phyloP scores from a whole-genome alignment of 73 alveolate genomes.

The Breviolum minutum region DNA sequence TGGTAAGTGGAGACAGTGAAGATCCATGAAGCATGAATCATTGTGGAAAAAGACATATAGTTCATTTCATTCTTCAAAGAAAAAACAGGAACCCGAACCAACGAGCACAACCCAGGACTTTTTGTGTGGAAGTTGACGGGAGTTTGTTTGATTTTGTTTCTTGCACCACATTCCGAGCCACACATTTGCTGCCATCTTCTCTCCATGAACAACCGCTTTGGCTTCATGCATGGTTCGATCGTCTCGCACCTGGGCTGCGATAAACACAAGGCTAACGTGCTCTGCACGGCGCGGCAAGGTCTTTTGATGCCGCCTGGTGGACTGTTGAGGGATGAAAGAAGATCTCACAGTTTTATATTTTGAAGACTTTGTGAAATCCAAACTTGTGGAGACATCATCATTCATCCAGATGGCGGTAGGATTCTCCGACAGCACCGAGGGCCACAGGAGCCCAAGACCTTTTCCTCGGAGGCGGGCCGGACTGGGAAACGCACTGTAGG shows the following conservation, averaged over 20 bases:
- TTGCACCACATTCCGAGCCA: neutral
- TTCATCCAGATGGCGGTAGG: neutral
- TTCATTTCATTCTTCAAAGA: neutral
- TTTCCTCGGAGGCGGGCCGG: constrained; percentile 2
- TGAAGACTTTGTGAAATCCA: neutral
- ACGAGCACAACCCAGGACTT: neutral
- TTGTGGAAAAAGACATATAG: neutral
- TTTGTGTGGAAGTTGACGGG: too few relatives aligned
- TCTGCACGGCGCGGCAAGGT: too few relatives aligned
- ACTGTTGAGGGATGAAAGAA: too few relatives aligned
- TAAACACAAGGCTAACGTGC: neutral
- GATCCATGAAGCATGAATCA: neutral
- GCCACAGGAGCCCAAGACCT: constrained; percentile 66
- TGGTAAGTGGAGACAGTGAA: neutral
- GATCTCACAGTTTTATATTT: neutral
- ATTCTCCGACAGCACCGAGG: constrained; percentile 50
- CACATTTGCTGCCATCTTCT: constrained; percentile 73
- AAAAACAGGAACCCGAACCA: neutral
- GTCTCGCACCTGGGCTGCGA: constrained; percentile 35
- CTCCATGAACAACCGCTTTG: constrained; percentile 35
- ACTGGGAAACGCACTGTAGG: neutral
- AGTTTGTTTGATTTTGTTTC: too few relatives aligned
- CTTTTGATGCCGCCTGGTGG: too few relatives aligned
- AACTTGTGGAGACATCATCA: neutral
- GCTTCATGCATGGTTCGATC: constrained; percentile 56